A percentile compares a stretch with the other conserved stretches of the same genome.
These are phyloP conservation scores for Exophiala lecanii-corni DNA, from an alignment of 2,329 filamentous ascomycete species.

Conservation along the genomic window DNA sequence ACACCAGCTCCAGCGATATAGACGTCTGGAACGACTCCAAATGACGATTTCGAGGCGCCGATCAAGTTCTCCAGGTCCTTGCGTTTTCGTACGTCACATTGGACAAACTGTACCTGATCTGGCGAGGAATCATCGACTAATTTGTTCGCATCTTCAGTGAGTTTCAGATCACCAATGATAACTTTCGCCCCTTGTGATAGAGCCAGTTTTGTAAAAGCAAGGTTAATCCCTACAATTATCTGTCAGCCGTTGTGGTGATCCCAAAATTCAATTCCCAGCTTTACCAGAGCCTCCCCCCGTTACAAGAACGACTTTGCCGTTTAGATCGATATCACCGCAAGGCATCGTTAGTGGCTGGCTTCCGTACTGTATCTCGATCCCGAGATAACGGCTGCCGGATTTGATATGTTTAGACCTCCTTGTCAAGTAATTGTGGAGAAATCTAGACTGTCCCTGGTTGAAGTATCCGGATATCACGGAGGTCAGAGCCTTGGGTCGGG, in stretches of 20 bases:
- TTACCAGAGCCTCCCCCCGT: constrained; percentile 32
- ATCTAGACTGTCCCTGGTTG: too few species aligned
- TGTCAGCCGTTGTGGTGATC: too few species aligned
- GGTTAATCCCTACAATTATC: constrained; percentile 30
- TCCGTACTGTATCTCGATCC: too few species aligned
- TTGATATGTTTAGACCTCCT: too few species aligned
- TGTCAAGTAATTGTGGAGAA: too few species aligned
- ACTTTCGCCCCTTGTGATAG: constrained; percentile 25
- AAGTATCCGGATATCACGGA: too few species aligned
- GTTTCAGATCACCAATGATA: constrained; percentile 33
- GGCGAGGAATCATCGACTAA: constrained; percentile 22
- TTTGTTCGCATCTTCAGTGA: constrained; percentile 29
- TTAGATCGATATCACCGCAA: constrained; percentile 3
- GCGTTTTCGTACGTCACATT: constrained; percentile 34
- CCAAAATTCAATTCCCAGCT: too few species aligned
- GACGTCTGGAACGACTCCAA: constrained; percentile 35
- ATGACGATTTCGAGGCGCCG: constrained; percentile 25
- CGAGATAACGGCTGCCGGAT: too few species aligned
- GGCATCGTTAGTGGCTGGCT: too few species aligned
- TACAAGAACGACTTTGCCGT: constrained; percentile 29
- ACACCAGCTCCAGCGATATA: constrained; percentile 36
- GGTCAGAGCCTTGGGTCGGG: too few species aligned
- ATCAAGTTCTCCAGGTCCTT: constrained; percentile 27
- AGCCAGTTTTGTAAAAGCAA: constrained; percentile 28
- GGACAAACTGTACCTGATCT: constrained; percentile 26